These are phyloP conservation scores for Kluyveromyces sp. DNA, from an alignment of 1,139 yeast species.

Conservation along the genomic window DNA sequence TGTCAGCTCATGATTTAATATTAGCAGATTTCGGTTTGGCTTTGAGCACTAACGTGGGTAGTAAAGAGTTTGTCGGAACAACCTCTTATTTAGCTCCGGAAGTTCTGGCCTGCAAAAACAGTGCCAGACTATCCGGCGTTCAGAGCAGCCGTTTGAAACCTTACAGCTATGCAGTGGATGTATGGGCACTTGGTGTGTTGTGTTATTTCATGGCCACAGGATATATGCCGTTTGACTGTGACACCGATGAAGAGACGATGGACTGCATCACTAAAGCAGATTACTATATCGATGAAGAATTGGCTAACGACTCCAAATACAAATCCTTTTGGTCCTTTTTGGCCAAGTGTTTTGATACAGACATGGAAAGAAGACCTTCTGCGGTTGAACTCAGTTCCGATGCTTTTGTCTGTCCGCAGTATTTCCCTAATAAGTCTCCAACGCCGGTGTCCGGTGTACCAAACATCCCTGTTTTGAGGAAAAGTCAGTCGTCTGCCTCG, in stretches of 20 bases:
- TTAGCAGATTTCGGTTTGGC: slow-evolving; percentile 69
- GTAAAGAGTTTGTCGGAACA: slow-evolving; percentile 51
- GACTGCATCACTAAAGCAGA: slow-evolving; percentile 54
- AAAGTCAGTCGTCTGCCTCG: slow-evolving; percentile 21
- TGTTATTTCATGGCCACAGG: slow-evolving; percentile 69
- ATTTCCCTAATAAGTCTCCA: slow-evolving; percentile 14
- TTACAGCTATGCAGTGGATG: slow-evolving; percentile 56
- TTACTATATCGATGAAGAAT: slow-evolving; percentile 42
- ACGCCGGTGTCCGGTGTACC: slow-evolving; percentile 3
- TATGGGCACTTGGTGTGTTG: slow-evolving; percentile 75
- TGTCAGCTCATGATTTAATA: slow-evolving; percentile 42
- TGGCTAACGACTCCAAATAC: slow-evolving; percentile 28
- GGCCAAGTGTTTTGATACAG: slow-evolving; percentile 44
- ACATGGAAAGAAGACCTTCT: slow-evolving; percentile 42
- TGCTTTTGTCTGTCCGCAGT: slow-evolving; percentile 31
- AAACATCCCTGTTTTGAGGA: slow-evolving; percentile 9
- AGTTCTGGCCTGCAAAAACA: slow-evolving; percentile 43
- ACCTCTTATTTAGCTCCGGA: slow-evolving; percentile 76
- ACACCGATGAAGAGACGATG: slow-evolving; percentile 60
- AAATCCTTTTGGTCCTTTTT: slow-evolving; percentile 54
- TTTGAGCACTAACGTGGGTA: slow-evolving; percentile 31
- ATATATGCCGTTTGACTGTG: slow-evolving; percentile 75
- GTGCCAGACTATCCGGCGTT: slow-evolving; percentile 15
- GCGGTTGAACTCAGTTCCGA: slow-evolving; percentile 44
- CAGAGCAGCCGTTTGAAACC: slow-evolving; percentile 17